phyloP scores from a whole-genome alignment of 1,139 yeast species.

The Pichia sp. region DNA sequence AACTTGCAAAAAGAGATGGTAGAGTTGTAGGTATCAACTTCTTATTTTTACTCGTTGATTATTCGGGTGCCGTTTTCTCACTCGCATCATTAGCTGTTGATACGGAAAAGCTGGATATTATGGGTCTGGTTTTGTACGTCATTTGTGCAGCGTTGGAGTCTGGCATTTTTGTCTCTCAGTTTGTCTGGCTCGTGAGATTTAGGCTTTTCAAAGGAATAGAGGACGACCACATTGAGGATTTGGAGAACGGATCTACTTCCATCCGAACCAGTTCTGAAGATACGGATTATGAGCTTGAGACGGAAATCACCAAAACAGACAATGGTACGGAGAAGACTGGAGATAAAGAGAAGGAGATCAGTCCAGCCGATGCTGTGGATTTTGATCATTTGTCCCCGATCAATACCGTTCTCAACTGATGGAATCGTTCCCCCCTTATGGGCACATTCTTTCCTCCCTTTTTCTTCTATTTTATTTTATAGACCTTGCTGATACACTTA shows the following conservation, averaged over 20 bases:
- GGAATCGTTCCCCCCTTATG: too few species aligned
- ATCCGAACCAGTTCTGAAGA: neutral
- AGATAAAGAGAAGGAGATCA: neutral
- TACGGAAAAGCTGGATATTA: conserved; percentile 45
- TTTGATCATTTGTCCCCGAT: too few species aligned
- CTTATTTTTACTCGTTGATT: conserved; percentile 69
- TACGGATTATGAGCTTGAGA: neutral
- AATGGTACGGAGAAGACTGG: neutral
- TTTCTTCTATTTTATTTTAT: too few species aligned
- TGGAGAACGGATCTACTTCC: neutral
- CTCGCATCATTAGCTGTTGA: conserved; percentile 53
- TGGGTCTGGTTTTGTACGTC: conserved; percentile 72
- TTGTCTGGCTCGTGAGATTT: conserved; percentile 61
- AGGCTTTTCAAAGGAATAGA: conserved; percentile 25
- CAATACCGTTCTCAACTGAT: too few species aligned
- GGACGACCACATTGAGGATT: neutral
- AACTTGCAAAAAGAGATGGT: conserved; percentile 70
- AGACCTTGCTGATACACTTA: too few species aligned
- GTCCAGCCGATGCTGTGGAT: too few species aligned
- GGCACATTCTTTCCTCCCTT: too few species aligned
- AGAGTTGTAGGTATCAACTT: conserved; percentile 86
- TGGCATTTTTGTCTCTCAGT: conserved; percentile 68
- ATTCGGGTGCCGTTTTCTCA: conserved; percentile 74
- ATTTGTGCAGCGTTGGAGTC: conserved; percentile 66
- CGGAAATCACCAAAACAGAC: neutral